Conservation (phyloP, 345 rosid genomes). For the Linum lewisii region DNA sequence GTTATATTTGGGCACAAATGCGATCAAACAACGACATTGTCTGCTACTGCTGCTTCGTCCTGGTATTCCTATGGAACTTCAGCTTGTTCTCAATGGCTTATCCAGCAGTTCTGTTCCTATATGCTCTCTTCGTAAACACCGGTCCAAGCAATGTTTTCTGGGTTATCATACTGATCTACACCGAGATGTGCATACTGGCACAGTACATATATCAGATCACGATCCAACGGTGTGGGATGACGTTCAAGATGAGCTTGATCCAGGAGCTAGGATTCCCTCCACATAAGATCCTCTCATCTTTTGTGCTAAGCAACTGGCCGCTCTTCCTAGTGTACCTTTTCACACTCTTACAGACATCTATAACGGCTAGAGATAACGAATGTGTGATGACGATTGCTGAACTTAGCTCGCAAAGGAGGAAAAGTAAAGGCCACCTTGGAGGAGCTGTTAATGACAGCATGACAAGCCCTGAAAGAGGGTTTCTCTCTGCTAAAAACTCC, state of each 20-base stretch:
- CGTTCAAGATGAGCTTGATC: conserved; percentile 17
- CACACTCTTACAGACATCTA: conserved; percentile 33
- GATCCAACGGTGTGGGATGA: conserved; percentile 29
- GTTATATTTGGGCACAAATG: conserved; percentile 32
- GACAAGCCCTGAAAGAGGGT: conserved; percentile 5
- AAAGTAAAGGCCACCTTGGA: conserved; percentile 1
- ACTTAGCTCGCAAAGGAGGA: conserved; percentile 10
- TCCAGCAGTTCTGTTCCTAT: conserved; percentile 29
- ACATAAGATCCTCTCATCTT: conserved; percentile 25
- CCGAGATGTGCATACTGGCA: conserved; percentile 26
- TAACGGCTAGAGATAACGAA: conserved; percentile 23
- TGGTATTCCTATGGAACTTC: conserved; percentile 36
- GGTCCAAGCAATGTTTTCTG: conserved; percentile 34
- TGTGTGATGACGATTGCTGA: conserved; percentile 16
- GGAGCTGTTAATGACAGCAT: conserved; percentile 13
- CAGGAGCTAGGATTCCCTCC: conserved; percentile 34
- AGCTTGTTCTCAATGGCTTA: conserved; percentile 37
- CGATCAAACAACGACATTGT: conserved; percentile 33
- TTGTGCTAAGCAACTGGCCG: conserved; percentile 29
- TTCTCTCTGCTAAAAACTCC: conserved; percentile 11
- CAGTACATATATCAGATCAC: conserved; percentile 38
- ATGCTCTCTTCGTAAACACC: conserved; percentile 30
- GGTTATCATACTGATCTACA: conserved; percentile 35
- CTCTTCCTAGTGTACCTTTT: conserved; percentile 32
- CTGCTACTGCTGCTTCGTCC: conserved; percentile 37